Base-by-base conservation (phyloP, 257 asterid species). In the Gardenia jasminoides region DNA sequence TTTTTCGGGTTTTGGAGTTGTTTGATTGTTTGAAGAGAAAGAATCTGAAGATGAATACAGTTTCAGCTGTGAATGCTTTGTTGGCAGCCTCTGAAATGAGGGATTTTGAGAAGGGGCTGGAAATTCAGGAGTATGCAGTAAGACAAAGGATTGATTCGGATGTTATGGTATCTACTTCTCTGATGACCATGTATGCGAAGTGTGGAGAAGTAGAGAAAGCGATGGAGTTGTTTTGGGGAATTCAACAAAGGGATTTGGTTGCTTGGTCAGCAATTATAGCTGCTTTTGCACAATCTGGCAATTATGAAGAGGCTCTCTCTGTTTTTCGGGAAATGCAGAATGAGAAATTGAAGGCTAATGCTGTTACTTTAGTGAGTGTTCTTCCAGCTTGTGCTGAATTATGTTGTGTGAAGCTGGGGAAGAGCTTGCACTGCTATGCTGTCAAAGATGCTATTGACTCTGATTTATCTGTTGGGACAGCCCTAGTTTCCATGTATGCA, bases 401-500 rank as follows among this genome's bases (percentile, higher is more conserved):
- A 15, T 75, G 28, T 56, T 81, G 65, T 26, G 43, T 67, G 74
- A 82, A 75, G 72, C 77, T 80, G 17, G 90, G 90, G 67, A 86
- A 82, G 82, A 78, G 85, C 44, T 47, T 84, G 81, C 90, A 86
- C 67, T 84, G 88, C 75, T 83, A 66, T 75, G 88, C 90, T 43
- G 48, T 84, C 31, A 84, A 80, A 78, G 81, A 80, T 30, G 76
- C 41, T 41, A 61, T 82, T 30, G 86, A 80, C 46, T 64, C 68
- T 61, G 88, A 84, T 77, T 54, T 80, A 70, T 80, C 87, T 77
- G 78, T 84, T 10, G 86, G 82, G 80, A 84, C 90, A 31, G 86
- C 90, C 31, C 81, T 84, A 24, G 83, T 84, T 62, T 86, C 90
- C 76, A 84, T 86, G 86, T 86, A 86, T 80, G 86, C 88, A 80